Evolutionary conservation across 192 early-diverging fungal species (phyloP), one percentile per base, ranked within the genome.

Genomic region (Spinellus fusiger): DNA sequence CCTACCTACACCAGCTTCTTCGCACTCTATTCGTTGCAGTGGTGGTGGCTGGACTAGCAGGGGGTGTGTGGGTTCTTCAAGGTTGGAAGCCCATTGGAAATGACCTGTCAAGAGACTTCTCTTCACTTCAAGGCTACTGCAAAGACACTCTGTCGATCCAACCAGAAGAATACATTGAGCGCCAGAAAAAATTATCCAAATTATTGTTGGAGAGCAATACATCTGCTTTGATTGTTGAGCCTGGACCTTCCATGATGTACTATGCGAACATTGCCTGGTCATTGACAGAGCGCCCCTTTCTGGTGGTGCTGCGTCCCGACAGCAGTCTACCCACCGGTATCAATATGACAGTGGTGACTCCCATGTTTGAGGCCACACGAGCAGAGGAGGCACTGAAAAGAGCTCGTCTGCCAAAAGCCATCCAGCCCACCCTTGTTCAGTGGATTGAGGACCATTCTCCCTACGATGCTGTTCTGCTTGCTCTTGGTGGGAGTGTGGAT

Each of bases 361-460:
- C 79, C 15, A 65, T 62, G 27, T 80, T 80, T 62, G 79, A 80
- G 54, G 79, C 68, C n/a, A 68, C 73, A 2, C 68, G 79, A 23
- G 79, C 79, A 4, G 46, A 60, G 8, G 71, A 75, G 35, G 31
- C 26, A 0, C 16, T 80, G 0, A 25, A 47, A 13, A 22, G 63
- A 7, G 71, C 71, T 4, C 47, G 49, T 28, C 57, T 73, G 27
- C 57, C 62, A 22, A 23, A 25, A n/a, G 33, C 26, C 33, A 20
- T 73, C 56, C 10, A 63, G 33, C 54, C 65, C 58, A 9, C 32
- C 3, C 15, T 70, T 60, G 54, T 66, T 34, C 50, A 73, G 1
- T 80, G 79, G 79, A 53, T 73, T n/a, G 79, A 80, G 52, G 60
- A 73, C 16, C 62, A 32, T 6, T 80, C 79, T 13, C 71, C 79